phyloP scores from a whole-genome alignment of 2,329 filamentous ascomycete genomes.

The Monosporascus cannonballus region DNA sequence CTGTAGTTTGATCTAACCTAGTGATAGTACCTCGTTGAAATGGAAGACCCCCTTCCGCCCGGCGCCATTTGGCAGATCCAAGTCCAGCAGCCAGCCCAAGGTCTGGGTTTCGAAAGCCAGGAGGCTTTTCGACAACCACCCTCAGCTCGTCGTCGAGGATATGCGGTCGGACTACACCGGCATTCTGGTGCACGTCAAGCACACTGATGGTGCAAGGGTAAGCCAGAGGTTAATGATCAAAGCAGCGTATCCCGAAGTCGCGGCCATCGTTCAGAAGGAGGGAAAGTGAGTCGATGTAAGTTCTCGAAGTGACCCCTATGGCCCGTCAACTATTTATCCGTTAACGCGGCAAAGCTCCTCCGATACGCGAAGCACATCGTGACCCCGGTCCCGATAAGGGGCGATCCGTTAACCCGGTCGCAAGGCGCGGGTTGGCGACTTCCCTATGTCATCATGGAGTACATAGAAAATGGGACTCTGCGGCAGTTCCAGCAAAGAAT shows the following conservation, averaged over 20 bases:
- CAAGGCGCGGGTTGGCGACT: background rate
- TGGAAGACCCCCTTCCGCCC: background rate
- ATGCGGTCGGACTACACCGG: background rate
- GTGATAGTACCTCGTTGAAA: background rate
- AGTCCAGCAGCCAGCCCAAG: background rate
- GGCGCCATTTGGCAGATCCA: background rate
- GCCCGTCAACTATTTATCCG: background rate
- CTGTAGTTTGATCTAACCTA: too few species aligned
- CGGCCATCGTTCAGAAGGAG: background rate
- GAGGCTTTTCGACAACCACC: background rate
- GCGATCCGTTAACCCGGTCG: background rate
- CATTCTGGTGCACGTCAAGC: background rate
- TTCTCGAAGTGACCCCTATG: background rate
- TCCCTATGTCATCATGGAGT: background rate
- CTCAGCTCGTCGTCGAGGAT: background rate
- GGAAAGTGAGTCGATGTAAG: background rate
- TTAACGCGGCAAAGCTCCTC: background rate
- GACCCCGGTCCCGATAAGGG: background rate
- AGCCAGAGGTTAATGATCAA: background rate
- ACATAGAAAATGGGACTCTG: background rate
- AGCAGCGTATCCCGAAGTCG: background rate
- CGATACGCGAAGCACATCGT: background rate
- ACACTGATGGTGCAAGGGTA: background rate
- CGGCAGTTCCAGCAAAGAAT: background rate
- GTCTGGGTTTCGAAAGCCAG: background rate